phyloP scores from a whole-genome alignment of 2,329 filamentous ascomycete species.

The Amesomyces nigricolor region DNA sequence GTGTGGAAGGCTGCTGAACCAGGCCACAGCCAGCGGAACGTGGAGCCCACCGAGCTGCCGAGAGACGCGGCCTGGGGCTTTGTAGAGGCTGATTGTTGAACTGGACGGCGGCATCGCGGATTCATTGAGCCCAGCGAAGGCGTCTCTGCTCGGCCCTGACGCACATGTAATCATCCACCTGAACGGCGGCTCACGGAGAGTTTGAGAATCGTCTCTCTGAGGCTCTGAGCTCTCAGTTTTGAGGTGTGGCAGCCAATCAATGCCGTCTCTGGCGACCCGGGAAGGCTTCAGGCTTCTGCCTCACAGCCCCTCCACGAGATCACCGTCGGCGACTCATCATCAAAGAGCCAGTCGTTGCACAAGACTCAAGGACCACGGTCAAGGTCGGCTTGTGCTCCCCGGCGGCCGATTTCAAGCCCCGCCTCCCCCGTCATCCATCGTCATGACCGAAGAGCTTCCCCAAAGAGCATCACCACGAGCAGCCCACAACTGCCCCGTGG shows the following conservation, averaged over 20 bases:
- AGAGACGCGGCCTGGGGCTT: no score
- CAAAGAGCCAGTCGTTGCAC: not conserved
- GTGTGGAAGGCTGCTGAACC: not conserved
- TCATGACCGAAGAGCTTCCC: not conserved
- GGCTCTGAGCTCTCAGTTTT: not conserved
- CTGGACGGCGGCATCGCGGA: not conserved
- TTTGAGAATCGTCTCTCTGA: slow-evolving; percentile 14
- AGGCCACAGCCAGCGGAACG: not conserved
- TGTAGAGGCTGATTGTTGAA: not conserved
- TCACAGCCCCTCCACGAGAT: not conserved
- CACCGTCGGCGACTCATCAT: not conserved
- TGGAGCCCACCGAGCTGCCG: not conserved
- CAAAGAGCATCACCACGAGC: not conserved
- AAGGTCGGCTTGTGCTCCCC: no score
- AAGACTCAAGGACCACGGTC: not conserved
- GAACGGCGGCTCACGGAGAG: slow-evolving; percentile 9
- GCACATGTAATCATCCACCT: slow-evolving; percentile 6
- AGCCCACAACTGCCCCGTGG: not conserved
- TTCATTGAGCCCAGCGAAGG: not conserved
- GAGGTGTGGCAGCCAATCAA: slow-evolving; percentile 21
- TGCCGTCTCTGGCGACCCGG: slow-evolving; percentile 9
- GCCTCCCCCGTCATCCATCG: slow-evolving; percentile 9
- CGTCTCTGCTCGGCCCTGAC: not conserved
- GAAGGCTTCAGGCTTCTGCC: not conserved
- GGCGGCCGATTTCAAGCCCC: not conserved